These are phyloP conservation scores for Silene noctiflora DNA, from an alignment of 179 eudicot species.

Conservation along the genomic window DNA sequence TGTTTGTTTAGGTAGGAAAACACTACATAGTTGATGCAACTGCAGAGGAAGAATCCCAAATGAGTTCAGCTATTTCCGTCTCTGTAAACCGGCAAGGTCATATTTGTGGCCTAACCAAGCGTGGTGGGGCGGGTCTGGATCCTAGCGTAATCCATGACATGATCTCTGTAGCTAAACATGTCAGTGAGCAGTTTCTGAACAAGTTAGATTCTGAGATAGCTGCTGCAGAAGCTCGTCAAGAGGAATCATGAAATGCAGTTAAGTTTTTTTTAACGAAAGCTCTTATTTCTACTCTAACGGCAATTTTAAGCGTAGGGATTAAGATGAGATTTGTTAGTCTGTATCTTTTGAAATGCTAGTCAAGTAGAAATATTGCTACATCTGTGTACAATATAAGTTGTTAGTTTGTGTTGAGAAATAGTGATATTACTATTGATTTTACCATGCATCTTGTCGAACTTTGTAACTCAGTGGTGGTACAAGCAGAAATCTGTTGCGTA, in stretches of 20 bases:
- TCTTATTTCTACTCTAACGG: no score
- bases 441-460: no score
- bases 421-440: no score
- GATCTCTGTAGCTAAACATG: conserved; percentile 85
- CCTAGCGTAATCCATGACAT: conserved; percentile 87
- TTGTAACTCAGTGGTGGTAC: no score
- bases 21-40: conserved; percentile 92
- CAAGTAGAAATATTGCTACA: no score
- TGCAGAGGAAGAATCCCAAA: conserved; percentile 88
- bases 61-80: conserved; percentile 80
- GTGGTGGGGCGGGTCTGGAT: conserved; percentile 83
- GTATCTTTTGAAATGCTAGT: no score
- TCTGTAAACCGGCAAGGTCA: conserved; percentile 67
- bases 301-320: background rate
- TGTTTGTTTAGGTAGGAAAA: conserved; percentile 55
- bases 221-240: conserved; percentile 74
- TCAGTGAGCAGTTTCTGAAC: conserved; percentile 68
- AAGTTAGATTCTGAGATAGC: conserved; percentile 76
- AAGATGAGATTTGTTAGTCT: background rate
- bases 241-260: conserved; percentile 36
- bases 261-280: background rate
- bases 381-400: no score
- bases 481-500: no score
- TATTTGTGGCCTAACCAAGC: conserved; percentile 74
- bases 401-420: no score